Conservation (phyloP, 768 basidiomycete species). For the Dacryopinax primogenitus region DNA sequence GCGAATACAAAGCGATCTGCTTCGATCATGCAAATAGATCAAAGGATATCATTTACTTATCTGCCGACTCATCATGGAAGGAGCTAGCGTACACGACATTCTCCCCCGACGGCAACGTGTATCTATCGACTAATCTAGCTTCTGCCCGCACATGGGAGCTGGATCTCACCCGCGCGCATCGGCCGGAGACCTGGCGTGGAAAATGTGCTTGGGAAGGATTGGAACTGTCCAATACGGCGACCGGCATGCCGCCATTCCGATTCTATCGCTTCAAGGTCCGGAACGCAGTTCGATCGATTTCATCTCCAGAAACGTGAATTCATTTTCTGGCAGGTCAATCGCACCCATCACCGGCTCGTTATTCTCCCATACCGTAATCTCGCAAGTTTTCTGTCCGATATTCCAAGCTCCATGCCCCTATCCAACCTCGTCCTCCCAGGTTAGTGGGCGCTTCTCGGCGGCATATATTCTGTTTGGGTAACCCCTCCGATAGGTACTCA, state of each 20-base stretch:
- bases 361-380: slow-evolving; percentile 50
- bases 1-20: background rate
- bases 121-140: background rate
- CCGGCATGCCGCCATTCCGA: background rate
- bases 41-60: background rate
- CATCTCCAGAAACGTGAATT: background rate
- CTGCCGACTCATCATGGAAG: background rate
- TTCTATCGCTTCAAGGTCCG: background rate
- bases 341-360: slow-evolving; percentile 27
- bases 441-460: slow-evolving; percentile 26
- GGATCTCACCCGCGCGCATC: background rate
- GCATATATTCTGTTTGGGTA: slow-evolving; percentile 16
- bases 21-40: background rate
- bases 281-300: background rate
- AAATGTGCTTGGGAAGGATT: background rate
- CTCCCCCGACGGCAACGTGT: background rate
- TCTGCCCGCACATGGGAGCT: background rate
- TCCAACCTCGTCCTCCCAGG: slow-evolving; percentile 72
- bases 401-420: slow-evolving; percentile 55
- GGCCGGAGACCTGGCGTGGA: background rate
- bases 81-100: background rate
- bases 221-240: background rate
- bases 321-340: background rate
- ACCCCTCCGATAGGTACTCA: slow-evolving; percentile 40
- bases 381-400: slow-evolving; percentile 42